Base-by-base conservation (phyloP, 2,329 filamentous ascomycete species). In the Fusarium sp. region DNA sequence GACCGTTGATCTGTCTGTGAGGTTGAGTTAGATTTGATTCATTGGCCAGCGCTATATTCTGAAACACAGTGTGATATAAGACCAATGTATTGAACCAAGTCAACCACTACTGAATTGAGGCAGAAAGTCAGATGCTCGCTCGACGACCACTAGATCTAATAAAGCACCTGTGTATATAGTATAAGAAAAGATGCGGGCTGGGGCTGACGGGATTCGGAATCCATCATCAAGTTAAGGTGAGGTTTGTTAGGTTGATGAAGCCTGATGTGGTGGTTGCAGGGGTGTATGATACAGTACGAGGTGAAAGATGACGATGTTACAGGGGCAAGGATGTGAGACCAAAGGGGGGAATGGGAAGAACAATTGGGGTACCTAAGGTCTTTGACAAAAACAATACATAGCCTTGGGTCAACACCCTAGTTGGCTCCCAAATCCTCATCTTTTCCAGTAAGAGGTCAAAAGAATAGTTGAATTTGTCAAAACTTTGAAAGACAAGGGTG, bases 1-100 rank as follows among this genome's bases (percentile, higher is more conserved):
- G 73, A 38, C 79, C 79, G 74, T 80, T 81, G 20, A 64, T 44
- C 26, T 74, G 76, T 72, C 80, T 81, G 55, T 47, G 41, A 28
- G 60, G 44, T 55, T 69, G 55, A 35, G 56, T 81, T 71, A 81
- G 79, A 70, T 38, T 42, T 18, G 31, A 48, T 55, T 62, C 33
- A 48, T 38, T 48, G 44, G 61, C 20, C 41, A 35, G 31, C 18
- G 22, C 28, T 50, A 33, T 47, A n/a, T 24, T 36, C 16, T 33
- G 38, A 64, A 59, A 60, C 35, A 28, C 15, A 24, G 53, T 16
- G 24, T 18, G 28, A 10, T 45, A 45, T 47, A 48, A 51, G 36
- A 50, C 8, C 41, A 50, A 22, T 35, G 55, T 24, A 35, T 55
- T 18, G 28, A 18, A 42, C 38, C 13, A 62, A 48, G 55, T 26